Evolutionary conservation across 306 rosid species (phyloP).

Genomic region (Ormosia semicastrata): DNA sequence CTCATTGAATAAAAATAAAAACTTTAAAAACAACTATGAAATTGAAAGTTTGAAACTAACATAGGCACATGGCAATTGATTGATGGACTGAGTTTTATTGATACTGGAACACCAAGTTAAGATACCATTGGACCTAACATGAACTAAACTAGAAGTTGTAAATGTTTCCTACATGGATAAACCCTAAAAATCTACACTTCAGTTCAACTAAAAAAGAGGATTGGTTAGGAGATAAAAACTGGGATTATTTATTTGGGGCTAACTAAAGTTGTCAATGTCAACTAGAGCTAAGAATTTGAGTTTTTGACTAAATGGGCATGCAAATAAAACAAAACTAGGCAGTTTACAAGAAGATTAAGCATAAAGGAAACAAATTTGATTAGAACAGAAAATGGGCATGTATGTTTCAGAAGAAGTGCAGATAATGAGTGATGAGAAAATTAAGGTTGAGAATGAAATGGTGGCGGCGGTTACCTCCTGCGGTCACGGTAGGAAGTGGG

Average conservation of each 20-base stretch:
- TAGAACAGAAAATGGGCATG: not conserved
- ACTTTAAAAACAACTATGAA: not conserved
- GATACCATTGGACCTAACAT: not conserved
- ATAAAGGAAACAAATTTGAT: not conserved
- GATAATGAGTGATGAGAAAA: not conserved
- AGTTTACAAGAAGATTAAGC: not conserved
- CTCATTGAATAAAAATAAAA: not conserved
- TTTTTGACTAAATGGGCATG: not conserved
- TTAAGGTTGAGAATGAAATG: not conserved
- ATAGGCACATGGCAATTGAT: not conserved
- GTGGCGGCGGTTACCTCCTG: conserved; percentile 52
- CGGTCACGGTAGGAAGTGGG: conserved; percentile 93
- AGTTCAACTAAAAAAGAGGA: not conserved
- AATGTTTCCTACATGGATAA: not conserved
- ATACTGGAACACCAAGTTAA: not conserved
- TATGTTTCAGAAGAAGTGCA: not conserved
- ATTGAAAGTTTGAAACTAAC: not conserved
- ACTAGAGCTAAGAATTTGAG: not conserved
- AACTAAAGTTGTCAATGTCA: not conserved
- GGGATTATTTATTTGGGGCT: not conserved
- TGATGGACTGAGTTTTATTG: not conserved
- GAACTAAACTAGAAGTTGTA: not conserved
- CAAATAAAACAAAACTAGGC: not conserved
- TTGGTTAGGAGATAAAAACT: not conserved
- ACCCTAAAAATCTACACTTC: conserved; percentile 1